Evolutionary conservation across 78 protist genomes (phyloP), one percentile per base, ranked within the genome.

Genomic region (Parvularia atlantis): DNA sequence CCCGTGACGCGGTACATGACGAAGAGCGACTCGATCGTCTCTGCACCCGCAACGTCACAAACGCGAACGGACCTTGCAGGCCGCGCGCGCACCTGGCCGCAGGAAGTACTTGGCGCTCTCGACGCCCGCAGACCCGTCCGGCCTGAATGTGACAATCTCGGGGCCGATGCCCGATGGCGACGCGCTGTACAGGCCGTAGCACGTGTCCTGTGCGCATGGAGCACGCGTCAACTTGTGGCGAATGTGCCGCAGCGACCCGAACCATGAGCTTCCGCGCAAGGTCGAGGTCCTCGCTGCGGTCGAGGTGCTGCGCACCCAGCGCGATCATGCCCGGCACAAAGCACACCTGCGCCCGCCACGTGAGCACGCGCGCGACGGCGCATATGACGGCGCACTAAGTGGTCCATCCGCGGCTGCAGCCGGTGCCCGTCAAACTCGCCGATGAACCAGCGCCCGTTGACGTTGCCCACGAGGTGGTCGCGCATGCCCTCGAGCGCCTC

Each of bases 301-400:
- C 17, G 33, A 28, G 1, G 35, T 28, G 14, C 17, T 1, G n/a
- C 2, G 64, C 64, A 58, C 64, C 64, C n/a, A 80, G 57, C 1
- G 73, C 83, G 10, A 84, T 53, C 84, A 83, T 83, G 41, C 86
- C 89, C 4, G 71, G 77, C 16, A 22, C 59, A n/a, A 83, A 84
- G 76, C 89, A 84, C 35, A 68, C 89, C 39, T 44, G 50, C 11
- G 11, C 11, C 11, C 26, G 56, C 3, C 17, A 50, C 9, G 28
- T 22, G 31, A 50, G 9, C 56, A 3, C 9, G 31, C 17, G 9
- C 46, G 46, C 19, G 4, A 9, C 19, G 9, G 46, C 9, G 46
- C 46, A 41, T 41, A 4, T 41, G 46, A 41, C 19, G 4, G 46
- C 19, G 9, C 46, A 41, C 19, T 9, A 10, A 4, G 46, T 9